Conservation (phyloP, 371 early-diverging fungal species). For the Lichtheimia hyalospora region DNA sequence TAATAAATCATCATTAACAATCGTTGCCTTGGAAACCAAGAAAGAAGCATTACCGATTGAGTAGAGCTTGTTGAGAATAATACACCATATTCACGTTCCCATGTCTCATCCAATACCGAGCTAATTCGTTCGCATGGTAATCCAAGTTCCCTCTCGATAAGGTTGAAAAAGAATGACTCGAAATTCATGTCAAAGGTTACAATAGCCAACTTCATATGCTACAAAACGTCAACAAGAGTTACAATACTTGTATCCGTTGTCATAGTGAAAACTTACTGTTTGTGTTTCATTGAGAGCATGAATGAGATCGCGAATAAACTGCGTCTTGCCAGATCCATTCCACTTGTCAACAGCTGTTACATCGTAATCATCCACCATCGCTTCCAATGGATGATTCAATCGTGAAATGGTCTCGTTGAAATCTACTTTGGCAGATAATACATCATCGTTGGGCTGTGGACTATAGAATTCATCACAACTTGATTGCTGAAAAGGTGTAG, state of each 20-base stretch:
- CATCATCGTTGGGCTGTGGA: background rate
- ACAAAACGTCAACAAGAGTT: background rate
- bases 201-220: slow-evolving; percentile 4
- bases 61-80: background rate
- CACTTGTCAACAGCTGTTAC: slow-evolving; percentile 6
- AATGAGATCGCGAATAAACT: background rate
- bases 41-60: background rate
- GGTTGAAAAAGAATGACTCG: slow-evolving; percentile 5
- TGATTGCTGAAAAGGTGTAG: background rate
- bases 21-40: background rate
- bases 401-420: background rate
- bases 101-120: slow-evolving; percentile 10
- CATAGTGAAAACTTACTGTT: background rate
- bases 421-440: too few species aligned
- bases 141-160: slow-evolving; percentile 1
- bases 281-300: background rate
- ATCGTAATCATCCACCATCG: slow-evolving; percentile 8
- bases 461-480: background rate
- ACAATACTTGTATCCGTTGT: background rate
- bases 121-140: slow-evolving; percentile 11
- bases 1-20: background rate
- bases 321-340: slow-evolving; percentile 14
- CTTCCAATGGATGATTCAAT: slow-evolving; percentile 4
- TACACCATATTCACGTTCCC: slow-evolving; percentile 15
- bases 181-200: slow-evolving; percentile 10